phyloP scores from a whole-genome alignment of 208 protist species.

The Acanthamoeba castellanii region DNA sequence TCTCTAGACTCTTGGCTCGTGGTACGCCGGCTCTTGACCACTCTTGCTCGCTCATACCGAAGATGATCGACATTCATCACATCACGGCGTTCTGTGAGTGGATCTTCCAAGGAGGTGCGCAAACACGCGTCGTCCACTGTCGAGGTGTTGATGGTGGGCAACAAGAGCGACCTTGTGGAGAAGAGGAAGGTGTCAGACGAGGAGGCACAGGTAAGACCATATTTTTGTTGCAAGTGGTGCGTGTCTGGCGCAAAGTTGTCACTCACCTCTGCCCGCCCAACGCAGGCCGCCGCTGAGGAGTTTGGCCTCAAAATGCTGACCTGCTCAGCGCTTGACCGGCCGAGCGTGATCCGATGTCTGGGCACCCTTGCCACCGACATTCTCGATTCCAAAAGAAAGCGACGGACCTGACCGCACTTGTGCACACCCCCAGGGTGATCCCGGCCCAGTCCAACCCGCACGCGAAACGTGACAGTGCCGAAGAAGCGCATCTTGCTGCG shows the following conservation, averaged over 20 bases:
- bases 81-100: not conserved
- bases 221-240: too few relatives aligned
- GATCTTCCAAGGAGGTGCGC: not conserved
- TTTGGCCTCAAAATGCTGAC: slow-evolving; percentile 6
- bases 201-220: not conserved
- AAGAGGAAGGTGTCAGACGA: not conserved
- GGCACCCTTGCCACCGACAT: not conserved
- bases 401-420: too few relatives aligned
- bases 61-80: not conserved
- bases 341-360: not conserved
- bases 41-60: not conserved
- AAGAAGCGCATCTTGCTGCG: too few relatives aligned
- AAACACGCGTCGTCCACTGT: not conserved
- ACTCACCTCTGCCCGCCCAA: not conserved
- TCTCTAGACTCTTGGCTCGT: not conserved
- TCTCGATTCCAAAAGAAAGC: not conserved
- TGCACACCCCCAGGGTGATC: too few relatives aligned
- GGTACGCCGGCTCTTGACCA: not conserved
- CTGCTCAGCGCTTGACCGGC: not conserved
- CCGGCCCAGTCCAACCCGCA: too few relatives aligned
- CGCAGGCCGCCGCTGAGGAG: not conserved
- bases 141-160: not conserved
- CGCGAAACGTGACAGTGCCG: too few relatives aligned
- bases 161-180: slow-evolving; percentile 8
- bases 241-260: too few relatives aligned